Evolutionary conservation across 768 basidiomycete species (phyloP).

Genomic region (Amanita inopinata): DNA sequence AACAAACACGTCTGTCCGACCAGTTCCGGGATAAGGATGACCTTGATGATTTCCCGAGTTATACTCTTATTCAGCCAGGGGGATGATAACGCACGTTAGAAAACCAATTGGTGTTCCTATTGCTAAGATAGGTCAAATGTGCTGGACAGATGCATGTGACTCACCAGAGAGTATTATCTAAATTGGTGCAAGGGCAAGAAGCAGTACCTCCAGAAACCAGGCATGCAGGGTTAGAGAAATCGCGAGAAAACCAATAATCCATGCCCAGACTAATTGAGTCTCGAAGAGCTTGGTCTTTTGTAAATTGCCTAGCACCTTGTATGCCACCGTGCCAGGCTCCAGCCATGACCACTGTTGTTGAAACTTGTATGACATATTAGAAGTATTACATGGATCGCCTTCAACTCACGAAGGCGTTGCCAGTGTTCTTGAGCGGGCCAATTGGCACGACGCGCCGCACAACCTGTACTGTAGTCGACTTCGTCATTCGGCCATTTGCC

Average conservation of each 20-base stretch:
- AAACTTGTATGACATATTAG: slow-evolving; percentile 4
- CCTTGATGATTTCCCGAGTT: slow-evolving; percentile 20
- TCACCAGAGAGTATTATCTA: slow-evolving; percentile 32
- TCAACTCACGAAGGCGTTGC: slow-evolving; percentile 36
- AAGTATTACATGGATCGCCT: not conserved
- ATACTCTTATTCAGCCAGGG: not conserved
- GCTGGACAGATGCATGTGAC: slow-evolving; percentile 1
- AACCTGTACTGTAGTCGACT: slow-evolving; percentile 57
- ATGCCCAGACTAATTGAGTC: slow-evolving; percentile 39
- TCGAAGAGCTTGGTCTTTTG: slow-evolving; percentile 29
- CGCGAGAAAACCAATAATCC: slow-evolving; percentile 55
- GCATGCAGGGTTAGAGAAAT: slow-evolving; percentile 45
- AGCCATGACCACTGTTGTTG: slow-evolving; percentile 36
- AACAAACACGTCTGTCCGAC: slow-evolving; percentile 50
- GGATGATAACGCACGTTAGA: slow-evolving; percentile 37
- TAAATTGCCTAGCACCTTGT: slow-evolving; percentile 29
- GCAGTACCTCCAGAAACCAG: slow-evolving; percentile 42
- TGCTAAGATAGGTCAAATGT: slow-evolving; percentile 9
- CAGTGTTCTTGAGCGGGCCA: slow-evolving; percentile 63
- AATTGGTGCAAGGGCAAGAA: slow-evolving; percentile 46
- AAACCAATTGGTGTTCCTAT: slow-evolving; percentile 61
- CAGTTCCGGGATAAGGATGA: slow-evolving; percentile 51
- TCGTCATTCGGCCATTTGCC: slow-evolving; percentile 47
- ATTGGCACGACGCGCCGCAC: slow-evolving; percentile 50
- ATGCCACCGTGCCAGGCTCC: slow-evolving; percentile 49